Base-by-base conservation (phyloP, 202 grass and related monocot genomes). In the Bolboschoenoplectus hybrid region DNA sequence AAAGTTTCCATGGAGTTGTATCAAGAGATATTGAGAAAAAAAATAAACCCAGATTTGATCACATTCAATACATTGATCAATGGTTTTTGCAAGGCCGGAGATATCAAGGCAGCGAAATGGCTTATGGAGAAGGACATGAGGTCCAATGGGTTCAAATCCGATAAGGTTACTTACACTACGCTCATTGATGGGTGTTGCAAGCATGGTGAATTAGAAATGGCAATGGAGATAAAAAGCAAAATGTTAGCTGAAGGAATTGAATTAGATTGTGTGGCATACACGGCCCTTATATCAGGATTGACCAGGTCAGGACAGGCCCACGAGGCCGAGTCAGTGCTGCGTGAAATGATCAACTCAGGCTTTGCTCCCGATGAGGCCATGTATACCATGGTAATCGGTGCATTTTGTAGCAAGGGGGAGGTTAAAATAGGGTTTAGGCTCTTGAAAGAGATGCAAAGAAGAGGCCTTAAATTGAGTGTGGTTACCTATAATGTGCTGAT, bases 401-500 rank as follows among this genome's bases (percentile, higher is more conserved):
- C 94, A 60, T 86, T 97, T 39, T 92, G 94, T 89, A 91, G 64
- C 69, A 86, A 90, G 41, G 82, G 91, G 26, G 91, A 94, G 4
- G 86, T 97, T 61, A 92, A 92, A 88, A 88, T 62, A 76, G 89
- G 91, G 60, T 91, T 97, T 67, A 94, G 85, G 32, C 74, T 93
- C 79, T 82, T 94, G 71, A 93, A 90, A 84, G 91, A 97, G 85
- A 94, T 97, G 94, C 94, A 94, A 41, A 90, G 51, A n/a, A 92
- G 92, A 85, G 75, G 87, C 86, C 75, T 92, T 70, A 92, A 87
- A 72, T 77, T 53, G 52, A 80, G 84, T 84, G 94, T 97, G 90
- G 84, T 97, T 38, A 97, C 92, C 50, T 97, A 97, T 79, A 97
- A 97, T 56, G 92, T 94, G 73, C 86, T 97, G 68, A 97, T 97